These are phyloP conservation scores for Kwoniella dejecticola DNA, from an alignment of 768 basidiomycete genomes.

Conservation along the genomic window DNA sequence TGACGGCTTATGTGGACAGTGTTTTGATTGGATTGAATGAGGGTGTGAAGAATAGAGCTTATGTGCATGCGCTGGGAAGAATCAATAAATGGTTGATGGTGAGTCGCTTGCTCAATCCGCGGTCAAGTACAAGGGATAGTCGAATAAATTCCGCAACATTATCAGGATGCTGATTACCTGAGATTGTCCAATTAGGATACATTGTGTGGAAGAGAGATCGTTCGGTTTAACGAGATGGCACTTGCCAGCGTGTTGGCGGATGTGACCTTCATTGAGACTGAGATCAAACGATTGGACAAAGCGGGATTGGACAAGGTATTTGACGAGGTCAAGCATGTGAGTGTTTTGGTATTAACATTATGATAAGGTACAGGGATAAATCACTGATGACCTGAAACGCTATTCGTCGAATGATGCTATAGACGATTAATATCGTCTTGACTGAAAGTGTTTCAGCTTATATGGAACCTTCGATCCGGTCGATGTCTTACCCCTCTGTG, in stretches of 20 bases:
- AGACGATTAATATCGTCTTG: slow-evolving; percentile 64
- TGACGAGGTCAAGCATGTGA: slow-evolving; percentile 73
- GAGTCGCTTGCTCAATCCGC: too few species aligned
- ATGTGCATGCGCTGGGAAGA: slow-evolving; percentile 81
- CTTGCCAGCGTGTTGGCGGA: slow-evolving; percentile 83
- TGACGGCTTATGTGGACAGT: slow-evolving; percentile 87
- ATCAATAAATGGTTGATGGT: slow-evolving; percentile 89
- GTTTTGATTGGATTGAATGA: slow-evolving; percentile 75
- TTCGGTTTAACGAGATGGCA: slow-evolving; percentile 83
- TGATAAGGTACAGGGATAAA: background rate
- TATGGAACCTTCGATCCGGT: slow-evolving; percentile 62
- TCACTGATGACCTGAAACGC: too few species aligned
- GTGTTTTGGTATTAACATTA: slow-evolving; percentile 43
- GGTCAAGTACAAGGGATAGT: too few species aligned
- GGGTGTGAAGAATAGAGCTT: slow-evolving; percentile 82
- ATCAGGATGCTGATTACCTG: background rate
- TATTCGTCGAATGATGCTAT: background rate
- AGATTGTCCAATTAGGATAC: slow-evolving; percentile 31
- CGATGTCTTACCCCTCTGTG: slow-evolving; percentile 51
- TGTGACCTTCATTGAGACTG: slow-evolving; percentile 83
- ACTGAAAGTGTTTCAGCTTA: slow-evolving; percentile 75
- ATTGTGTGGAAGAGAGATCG: slow-evolving; percentile 60
- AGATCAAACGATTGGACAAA: slow-evolving; percentile 74
- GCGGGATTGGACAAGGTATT: slow-evolving; percentile 72
- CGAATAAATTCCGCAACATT: too few species aligned